phyloP scores from a whole-genome alignment of 192 early-diverging fungal genomes.

The Martensiomyces pterosporus region DNA sequence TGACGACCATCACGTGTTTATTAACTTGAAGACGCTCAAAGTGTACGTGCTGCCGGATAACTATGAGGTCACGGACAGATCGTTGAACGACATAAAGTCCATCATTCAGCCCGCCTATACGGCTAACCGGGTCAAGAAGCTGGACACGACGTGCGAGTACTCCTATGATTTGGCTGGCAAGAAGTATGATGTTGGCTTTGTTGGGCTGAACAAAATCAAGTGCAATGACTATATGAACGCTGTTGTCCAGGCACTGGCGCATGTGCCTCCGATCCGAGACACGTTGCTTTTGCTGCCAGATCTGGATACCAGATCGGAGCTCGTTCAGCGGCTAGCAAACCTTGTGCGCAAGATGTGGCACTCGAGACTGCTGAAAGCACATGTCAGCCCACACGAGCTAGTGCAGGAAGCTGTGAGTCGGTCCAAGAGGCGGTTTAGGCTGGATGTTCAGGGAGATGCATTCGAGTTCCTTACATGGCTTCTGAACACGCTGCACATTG shows the following conservation, averaged over 20 bases:
- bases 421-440: conserved; percentile 71
- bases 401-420: conserved; percentile 87
- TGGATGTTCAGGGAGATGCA: conserved; percentile 78
- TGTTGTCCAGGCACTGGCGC: conserved; percentile 81
- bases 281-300: conserved; percentile 57
- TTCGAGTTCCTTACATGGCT: conserved; percentile 90
- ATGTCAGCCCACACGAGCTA: conserved; percentile 94
- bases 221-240: conserved; percentile 93
- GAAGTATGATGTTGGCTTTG: conserved; percentile 83
- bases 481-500: conserved; percentile 82
- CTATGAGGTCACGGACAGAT: conserved; percentile 83
- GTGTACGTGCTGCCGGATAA: conserved; percentile 91
- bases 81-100: conserved; percentile 90
- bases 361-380: conserved; percentile 83
- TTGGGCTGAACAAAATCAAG: conserved; percentile 94
- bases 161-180: conserved; percentile 84
- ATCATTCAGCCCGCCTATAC: conserved; percentile 81
- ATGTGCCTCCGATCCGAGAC: conserved; percentile 82
- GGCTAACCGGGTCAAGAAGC: conserved; percentile 53
- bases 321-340: conserved; percentile 71
- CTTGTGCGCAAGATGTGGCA: conserved; percentile 92
- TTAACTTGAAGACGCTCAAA: conserved; percentile 80
- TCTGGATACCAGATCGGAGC: conserved; percentile 44
- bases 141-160: conserved; percentile 55
- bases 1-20: conserved; percentile 93